Evolutionary conservation across 225 moss, liverwort and hornwort species (phyloP), one percentile per base, ranked within the genome.

Genomic region (Straminergon stramineum): DNA sequence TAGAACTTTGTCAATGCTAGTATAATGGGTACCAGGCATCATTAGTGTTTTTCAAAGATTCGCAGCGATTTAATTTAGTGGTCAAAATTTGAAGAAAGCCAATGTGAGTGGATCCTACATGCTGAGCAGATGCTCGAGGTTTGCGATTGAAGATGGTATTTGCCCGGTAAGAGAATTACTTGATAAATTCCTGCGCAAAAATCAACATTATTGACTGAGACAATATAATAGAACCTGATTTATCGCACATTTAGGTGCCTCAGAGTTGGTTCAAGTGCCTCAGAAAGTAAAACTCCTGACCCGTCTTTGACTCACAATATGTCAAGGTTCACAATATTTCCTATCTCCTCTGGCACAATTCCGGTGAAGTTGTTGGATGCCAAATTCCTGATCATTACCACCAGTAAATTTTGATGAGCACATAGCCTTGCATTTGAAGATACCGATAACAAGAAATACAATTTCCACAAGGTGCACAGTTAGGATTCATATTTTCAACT

Each of bases 51-150:
- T 78, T 92, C 61, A 85, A 81, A 85, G 35, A 79, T 32, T 19
- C 13, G 7, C 81, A 63, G 62, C 22, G 20, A 26, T 71, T 43
- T 65, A 1, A 48, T 66, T 43, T 27, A 20, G 13, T 55, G 53
- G 10, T 63, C 55, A n/a, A 78, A 30, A 21, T 79, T 87, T 87
- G 77, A 69, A 85, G 64, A 11, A 52, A 76, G 34, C n/a, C 13
- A n/a, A 26, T 24, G 65, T 56, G 27, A 63, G 55, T 34, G 34
- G 52, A 55, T 68, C 93, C 87, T 92, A 94, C 94, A 94, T 92
- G 62, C 86, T 86, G 41, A 96, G 95, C 23, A 98, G 87, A 89
- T 98, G 98, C 92, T 97, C 96, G 62, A 98, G 88, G 83, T 88
- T 88, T 78, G 96, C 94, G n/a, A 97, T 89, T 31, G 97, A 91